Conservation (phyloP, 805 yeast species). For the Cyberlindnera samutprakarnensis region DNA sequence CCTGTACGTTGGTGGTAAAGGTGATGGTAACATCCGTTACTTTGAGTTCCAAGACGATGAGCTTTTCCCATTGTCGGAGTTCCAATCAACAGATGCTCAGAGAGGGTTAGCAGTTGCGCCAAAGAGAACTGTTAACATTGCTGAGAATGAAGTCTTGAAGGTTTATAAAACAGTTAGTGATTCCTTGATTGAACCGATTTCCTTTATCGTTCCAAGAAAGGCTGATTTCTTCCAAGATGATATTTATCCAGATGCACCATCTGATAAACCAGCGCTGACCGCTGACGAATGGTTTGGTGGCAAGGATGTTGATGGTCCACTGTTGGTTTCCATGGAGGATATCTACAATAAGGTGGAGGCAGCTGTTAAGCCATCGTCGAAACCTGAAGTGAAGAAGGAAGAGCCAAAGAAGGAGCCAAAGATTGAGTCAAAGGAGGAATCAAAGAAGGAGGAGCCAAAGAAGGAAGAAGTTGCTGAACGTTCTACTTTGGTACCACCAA, state of each 20-base stretch:
- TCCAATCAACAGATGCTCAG: constrained; percentile 84
- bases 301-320: constrained; percentile 74
- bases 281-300: constrained; percentile 80
- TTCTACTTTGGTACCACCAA: constrained; percentile 26
- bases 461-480: constrained; percentile 16
- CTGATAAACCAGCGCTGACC: constrained; percentile 66
- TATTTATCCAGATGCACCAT: constrained; percentile 87
- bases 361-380: constrained; percentile 28
- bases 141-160: constrained; percentile 77
- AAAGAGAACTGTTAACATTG: constrained; percentile 67
- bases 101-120: constrained; percentile 94
- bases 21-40: constrained; percentile 96
- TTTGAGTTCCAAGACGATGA: constrained; percentile 84
- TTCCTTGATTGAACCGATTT: constrained; percentile 77
- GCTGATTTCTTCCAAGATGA: constrained; percentile 90
- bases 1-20: constrained; percentile 90
- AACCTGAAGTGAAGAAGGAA: constrained; percentile 24
- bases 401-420: constrained; percentile 12
- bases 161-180: constrained; percentile 87
- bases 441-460: constrained; percentile 15
- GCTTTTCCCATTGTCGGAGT: constrained; percentile 80
- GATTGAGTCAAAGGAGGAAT: constrained; percentile 17
- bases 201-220: constrained; percentile 90
- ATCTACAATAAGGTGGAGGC: constrained; percentile 72
- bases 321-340: constrained; percentile 66